Evolutionary conservation across 768 basidiomycete species (phyloP), one percentile per base, ranked within the genome.

Genomic region (Trichaptum fuscoviolaceum): DNA sequence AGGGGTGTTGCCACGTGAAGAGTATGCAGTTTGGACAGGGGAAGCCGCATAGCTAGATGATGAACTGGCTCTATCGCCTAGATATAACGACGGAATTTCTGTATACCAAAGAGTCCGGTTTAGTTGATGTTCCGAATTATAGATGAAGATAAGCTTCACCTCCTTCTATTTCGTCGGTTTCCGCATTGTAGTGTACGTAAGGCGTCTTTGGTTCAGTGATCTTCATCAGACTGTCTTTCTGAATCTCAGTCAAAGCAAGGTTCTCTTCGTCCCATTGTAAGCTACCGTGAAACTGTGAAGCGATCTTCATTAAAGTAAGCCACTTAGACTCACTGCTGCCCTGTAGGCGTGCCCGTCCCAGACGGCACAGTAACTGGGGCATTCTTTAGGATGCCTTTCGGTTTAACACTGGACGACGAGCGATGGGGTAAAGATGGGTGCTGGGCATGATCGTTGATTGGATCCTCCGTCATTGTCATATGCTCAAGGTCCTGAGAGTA

Each of bases 121-220:
- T 52, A 52, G 42, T 61, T 61, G 23, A 15, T 61, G 24, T 34
- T 58, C n/a, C 57, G 2, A 61, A 18, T 61, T 25, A 9, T 24
- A 3, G 15, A 20, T 61, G 25, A 61, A 12, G 61, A 23, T 23
- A 65, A 80, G 73, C 75, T 66, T 20, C 67, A 94, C 95, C 93
- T 69, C 91, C 88, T 76, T 95, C 93, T 58, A 94, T 78, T 64
- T 85, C 84, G 75, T 95, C 93, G n/a, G 89, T 89, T 74, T 91
- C 89, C 2, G 92, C 84, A 72, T 95, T 91, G 77, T 95, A 96
- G 70, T 93, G 83, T 64, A 98, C 95, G 77, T 92, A 98, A 1
- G 95, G 95, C 10, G 95, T 98, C 84, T 98, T 98, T 64, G 95
- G 95, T 73, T 98, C 95, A 1, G 93, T 95, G 73, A 98, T 98